Percentiles rank a stretch among this genome's conserved stretches.
Conservation (phyloP, 345 rosid genomes). For the Citrus unshiu region DNA sequence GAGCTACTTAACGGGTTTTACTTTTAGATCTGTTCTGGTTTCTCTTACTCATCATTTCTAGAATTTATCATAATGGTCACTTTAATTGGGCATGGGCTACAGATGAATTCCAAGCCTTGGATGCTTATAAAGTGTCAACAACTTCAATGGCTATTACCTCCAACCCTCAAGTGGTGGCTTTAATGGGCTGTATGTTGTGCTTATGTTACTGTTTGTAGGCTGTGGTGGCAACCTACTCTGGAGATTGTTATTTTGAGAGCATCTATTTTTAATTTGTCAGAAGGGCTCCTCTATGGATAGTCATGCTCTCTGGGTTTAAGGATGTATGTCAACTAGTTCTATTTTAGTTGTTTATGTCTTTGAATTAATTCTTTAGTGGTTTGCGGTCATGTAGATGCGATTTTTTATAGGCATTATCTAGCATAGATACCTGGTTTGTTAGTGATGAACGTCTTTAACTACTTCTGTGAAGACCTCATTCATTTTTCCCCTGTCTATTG, state of each 20-base stretch:
- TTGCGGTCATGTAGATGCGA: not conserved
- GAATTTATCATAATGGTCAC: not conserved
- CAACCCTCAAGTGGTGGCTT: not conserved
- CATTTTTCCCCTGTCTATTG: not conserved
- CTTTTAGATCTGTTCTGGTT: not conserved
- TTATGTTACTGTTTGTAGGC: not conserved
- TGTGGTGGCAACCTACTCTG: not conserved
- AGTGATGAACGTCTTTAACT: not conserved
- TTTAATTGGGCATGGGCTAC: not conserved
- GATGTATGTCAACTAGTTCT: not conserved
- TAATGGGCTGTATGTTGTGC: not conserved
- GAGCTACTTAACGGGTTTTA: not conserved
- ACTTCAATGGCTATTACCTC: not conserved
- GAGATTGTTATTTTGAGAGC: not conserved
- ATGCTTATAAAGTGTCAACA: not conserved
- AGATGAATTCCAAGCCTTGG: not conserved
- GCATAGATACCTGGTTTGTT: not conserved
- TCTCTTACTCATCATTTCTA: not conserved
- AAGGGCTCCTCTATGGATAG: not conserved
- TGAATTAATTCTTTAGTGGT: not conserved
- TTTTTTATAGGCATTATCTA: not conserved
- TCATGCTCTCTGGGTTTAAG: not conserved
- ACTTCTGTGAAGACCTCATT: not conserved
- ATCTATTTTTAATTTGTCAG: not conserved
- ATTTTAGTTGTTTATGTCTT: not conserved